These are phyloP conservation scores for Podaxis mareebaensis DNA, from an alignment of 768 basidiomycete species.

Conservation along the genomic window DNA sequence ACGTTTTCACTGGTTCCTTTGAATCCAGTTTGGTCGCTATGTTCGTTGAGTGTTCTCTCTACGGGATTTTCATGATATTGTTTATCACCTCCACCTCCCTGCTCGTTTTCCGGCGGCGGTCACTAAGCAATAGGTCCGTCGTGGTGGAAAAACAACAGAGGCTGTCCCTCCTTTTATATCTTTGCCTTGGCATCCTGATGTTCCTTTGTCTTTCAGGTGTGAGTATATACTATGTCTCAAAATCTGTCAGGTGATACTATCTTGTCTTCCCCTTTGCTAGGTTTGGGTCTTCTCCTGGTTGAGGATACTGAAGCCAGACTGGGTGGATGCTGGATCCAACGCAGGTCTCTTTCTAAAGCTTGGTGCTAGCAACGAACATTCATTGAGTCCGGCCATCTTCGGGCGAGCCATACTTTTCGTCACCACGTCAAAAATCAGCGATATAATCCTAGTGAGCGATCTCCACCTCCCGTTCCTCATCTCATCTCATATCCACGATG, in stretches of 20 bases:
- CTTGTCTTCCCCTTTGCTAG: background rate
- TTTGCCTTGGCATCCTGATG: slow-evolving; percentile 2
- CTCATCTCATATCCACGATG: background rate
- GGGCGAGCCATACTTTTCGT: background rate
- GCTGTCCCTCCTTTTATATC: background rate
- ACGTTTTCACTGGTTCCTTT: background rate
- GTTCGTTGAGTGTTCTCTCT: slow-evolving; percentile 2
- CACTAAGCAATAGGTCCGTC: background rate
- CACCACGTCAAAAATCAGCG: background rate
- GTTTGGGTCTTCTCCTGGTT: slow-evolving; percentile 7
- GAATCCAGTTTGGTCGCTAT: background rate
- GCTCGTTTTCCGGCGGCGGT: background rate
- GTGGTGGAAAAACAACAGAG: slow-evolving; percentile 1
- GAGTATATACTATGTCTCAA: background rate
- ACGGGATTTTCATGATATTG: slow-evolving; percentile 1
- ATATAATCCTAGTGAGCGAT: slow-evolving; percentile 4
- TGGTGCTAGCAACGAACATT: background rate
- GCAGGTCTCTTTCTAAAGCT: background rate
- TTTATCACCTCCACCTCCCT: slow-evolving; percentile 5
- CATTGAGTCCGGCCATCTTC: background rate
- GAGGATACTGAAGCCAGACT: background rate
- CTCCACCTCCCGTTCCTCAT: background rate
- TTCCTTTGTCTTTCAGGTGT: slow-evolving; percentile 6
- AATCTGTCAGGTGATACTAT: background rate
- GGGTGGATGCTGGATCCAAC: background rate